Percentiles rank a stretch among this genome's conserved stretches.
These are phyloP conservation scores for Kazachstania africana DNA, from an alignment of 805 yeast genomes.

Conservation along the genomic window DNA sequence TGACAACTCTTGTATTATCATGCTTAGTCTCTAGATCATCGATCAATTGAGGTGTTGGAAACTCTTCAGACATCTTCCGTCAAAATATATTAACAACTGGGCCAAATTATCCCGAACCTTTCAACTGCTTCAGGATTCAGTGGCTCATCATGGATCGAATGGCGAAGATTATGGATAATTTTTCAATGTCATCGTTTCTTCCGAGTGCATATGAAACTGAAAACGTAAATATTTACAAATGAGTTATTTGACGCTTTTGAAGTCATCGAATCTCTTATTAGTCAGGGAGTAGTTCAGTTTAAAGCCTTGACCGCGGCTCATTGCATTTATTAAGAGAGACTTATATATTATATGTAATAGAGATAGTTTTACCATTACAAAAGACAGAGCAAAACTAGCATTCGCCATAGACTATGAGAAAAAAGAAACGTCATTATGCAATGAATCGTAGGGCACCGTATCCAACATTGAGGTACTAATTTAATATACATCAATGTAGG, in stretches of 20 bases:
- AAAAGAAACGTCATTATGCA: background rate
- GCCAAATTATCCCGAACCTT: background rate
- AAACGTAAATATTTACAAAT: too few species aligned
- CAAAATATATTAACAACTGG: background rate
- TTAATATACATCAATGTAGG: too few species aligned
- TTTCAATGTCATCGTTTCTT: too few species aligned
- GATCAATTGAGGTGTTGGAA: slow-evolving; percentile 22
- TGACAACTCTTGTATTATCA: slow-evolving; percentile 34
- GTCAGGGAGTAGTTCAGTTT: too few species aligned
- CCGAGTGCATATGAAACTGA: too few species aligned
- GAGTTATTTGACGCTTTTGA: background rate
- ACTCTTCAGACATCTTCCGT: slow-evolving; percentile 25
- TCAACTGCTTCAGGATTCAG: background rate
- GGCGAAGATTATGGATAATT: background rate
- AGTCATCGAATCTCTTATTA: background rate
- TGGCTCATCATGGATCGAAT: background rate
- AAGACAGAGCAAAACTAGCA: background rate
- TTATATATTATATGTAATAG: too few species aligned
- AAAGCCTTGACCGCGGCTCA: too few species aligned
- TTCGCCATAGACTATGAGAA: too few species aligned
- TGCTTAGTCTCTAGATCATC: slow-evolving; percentile 19
- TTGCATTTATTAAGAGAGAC: too few species aligned
- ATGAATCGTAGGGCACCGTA: background rate
- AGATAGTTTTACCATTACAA: too few species aligned
- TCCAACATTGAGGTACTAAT: too few species aligned